These are phyloP conservation scores for Microascus cirrosus DNA, from an alignment of 2,329 filamentous ascomycete genomes.

Conservation along the genomic window DNA sequence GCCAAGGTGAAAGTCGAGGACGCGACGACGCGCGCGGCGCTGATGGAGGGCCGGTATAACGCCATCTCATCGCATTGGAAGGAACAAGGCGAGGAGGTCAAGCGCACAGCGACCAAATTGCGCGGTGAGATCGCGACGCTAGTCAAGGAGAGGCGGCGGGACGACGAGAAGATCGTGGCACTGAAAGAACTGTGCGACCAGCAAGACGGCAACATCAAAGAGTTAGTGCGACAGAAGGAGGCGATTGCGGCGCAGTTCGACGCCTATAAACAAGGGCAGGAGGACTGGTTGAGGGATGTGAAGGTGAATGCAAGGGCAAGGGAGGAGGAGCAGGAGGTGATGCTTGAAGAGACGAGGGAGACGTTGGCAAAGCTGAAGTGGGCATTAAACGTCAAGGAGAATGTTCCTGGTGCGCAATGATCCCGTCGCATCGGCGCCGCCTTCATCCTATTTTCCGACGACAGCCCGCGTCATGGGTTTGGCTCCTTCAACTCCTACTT, in stretches of 20 bases:
- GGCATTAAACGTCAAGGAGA: conserved; percentile 58
- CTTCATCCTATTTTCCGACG: neutral
- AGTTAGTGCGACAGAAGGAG: conserved; percentile 49
- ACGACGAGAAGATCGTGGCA: conserved; percentile 52
- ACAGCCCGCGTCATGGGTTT: neutral
- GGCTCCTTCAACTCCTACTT: neutral
- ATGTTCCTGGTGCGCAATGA: conserved; percentile 43
- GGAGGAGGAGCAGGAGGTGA: conserved; percentile 49
- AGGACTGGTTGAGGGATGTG: conserved; percentile 47
- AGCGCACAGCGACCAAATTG: conserved; percentile 36
- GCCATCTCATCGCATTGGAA: conserved; percentile 56
- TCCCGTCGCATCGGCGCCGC: neutral
- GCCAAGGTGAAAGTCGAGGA: conserved; percentile 53
- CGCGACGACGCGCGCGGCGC: conserved; percentile 50
- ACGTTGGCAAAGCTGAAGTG: conserved; percentile 60
- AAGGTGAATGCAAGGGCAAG: conserved; percentile 43
- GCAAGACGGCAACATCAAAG: conserved; percentile 56
- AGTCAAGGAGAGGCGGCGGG: conserved; percentile 41
- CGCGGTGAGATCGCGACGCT: conserved; percentile 42
- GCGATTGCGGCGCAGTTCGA: conserved; percentile 50
- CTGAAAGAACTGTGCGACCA: conserved; percentile 62
- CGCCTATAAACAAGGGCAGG: conserved; percentile 53
- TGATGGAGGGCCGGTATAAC: conserved; percentile 62
- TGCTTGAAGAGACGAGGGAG: conserved; percentile 46
- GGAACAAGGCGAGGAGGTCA: conserved; percentile 52